Base-by-base conservation (phyloP, 768 basidiomycete species). In the Termitomyces sp. region DNA sequence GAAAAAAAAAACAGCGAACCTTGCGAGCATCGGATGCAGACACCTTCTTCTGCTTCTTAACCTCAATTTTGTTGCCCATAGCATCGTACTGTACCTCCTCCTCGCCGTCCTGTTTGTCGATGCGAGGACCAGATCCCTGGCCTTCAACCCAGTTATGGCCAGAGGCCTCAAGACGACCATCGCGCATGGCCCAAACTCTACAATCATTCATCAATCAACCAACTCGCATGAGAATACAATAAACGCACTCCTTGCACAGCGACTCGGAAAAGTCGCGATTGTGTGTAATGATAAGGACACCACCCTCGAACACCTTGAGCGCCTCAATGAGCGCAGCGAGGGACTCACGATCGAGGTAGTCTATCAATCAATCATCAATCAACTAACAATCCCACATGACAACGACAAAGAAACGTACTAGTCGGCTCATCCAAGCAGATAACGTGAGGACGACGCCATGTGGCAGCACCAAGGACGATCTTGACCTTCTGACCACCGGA, bases 81-180 rank as follows among this genome's bases (percentile, higher is more conserved):
- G 97, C 97, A 71, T 99, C 97, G 70, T 90, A 98, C 67, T 82
- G 76, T 41, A 85, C 94, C 50, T 95, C 92, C 61, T 97, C 95
- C 64, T 92, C 92, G 50, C 88, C 95, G 6, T 84, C 90, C 68
- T 84, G 84, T 85, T 94, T 90, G 83, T 97, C 97, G 66, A 99
- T 98, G 58, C 95, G 87, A 44, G 94, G 73, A 12, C 96, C 96
- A 20, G 93, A 81, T 56, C 97, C 97, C 74, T 99, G 97, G 48
- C 97, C 97, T 76, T 98, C 97, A 68, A 97, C 94, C 96, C 95
- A 97, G 84, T 97, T 96, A 82, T 96, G 94, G 61, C 94, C 95
- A 44, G 95, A 98, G 6, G 96, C 94, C 79, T 95, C 93, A 62
- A 98, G 86, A 65, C 80, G 87, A 68, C 97, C 97, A 71, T 98